Evolutionary conservation across 345 rosid species (phyloP).

Genomic region (Lumnitzera littorea): DNA sequence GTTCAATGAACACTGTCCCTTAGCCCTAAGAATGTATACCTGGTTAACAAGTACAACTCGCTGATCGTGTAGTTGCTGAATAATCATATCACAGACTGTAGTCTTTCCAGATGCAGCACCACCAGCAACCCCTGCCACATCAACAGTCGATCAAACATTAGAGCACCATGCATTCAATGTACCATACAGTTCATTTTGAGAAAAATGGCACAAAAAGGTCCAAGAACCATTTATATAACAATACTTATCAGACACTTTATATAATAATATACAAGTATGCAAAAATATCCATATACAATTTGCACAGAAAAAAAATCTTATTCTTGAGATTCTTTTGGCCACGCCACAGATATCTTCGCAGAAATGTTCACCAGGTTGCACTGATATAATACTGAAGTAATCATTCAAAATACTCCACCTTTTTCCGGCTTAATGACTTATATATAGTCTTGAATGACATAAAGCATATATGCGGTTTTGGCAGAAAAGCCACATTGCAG

Average conservation of each 20-base stretch:
- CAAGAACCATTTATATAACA: too few species aligned
- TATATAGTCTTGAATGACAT: neutral
- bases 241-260: too few species aligned
- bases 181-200: too few species aligned
- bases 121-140: conserved; percentile 78
- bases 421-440: neutral
- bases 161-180: neutral
- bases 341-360: too few species aligned
- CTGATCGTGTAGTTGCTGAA: conserved; percentile 99
- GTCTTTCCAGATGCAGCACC: conserved; percentile 99
- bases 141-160: neutral
- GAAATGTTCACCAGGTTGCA: too few species aligned
- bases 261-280: too few species aligned
- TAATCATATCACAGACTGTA: conserved; percentile 97
- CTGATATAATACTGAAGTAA: too few species aligned
- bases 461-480: neutral
- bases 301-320: too few species aligned
- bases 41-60: conserved; percentile 95
- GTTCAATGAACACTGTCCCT: neutral
- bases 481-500: neutral
- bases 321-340: too few species aligned
- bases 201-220: too few species aligned
- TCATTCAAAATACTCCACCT: too few species aligned
- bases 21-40: conserved; percentile 28
- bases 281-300: too few species aligned